Conservation (phyloP, 2,329 filamentous ascomycete genomes). For the Colletotrichum eleusines region DNA sequence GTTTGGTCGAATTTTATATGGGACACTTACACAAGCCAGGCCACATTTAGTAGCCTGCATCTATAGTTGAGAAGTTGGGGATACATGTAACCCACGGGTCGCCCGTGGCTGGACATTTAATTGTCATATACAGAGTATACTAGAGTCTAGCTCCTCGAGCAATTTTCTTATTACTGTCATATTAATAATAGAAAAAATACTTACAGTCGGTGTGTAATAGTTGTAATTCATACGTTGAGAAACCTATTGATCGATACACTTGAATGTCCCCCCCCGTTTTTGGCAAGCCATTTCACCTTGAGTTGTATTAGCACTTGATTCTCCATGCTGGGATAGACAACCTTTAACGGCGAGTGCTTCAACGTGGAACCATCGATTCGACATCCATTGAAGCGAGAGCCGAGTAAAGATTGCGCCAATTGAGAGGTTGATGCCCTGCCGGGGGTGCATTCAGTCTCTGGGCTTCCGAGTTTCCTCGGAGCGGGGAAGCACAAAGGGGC, state of each 20-base stretch:
- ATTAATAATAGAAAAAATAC: neutral
- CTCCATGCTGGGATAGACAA: neutral
- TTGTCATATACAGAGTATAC: too few species aligned
- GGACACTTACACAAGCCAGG: neutral
- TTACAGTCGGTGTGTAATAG: neutral
- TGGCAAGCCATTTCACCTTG: too few species aligned
- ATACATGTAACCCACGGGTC: neutral
- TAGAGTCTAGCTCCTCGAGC: too few species aligned
- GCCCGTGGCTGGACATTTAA: too few species aligned
- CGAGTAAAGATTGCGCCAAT: too few species aligned
- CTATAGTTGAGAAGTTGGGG: neutral
- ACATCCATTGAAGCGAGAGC: slow-evolving; percentile 2
- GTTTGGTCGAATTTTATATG: neutral
- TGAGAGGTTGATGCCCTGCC: too few species aligned
- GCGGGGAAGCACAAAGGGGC: neutral
- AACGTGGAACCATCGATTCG: neutral
- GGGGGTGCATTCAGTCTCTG: too few species aligned
- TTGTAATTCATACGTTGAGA: neutral
- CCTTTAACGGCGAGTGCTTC: neutral
- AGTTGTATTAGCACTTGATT: neutral
- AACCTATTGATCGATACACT: too few species aligned
- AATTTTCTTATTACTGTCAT: neutral
- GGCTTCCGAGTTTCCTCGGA: neutral
- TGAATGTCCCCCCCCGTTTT: too few species aligned
- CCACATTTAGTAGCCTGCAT: neutral